Evolutionary conservation across 1,139 yeast genomes (phyloP).

Genomic region (Yamadazyma spencermartinsiae): DNA sequence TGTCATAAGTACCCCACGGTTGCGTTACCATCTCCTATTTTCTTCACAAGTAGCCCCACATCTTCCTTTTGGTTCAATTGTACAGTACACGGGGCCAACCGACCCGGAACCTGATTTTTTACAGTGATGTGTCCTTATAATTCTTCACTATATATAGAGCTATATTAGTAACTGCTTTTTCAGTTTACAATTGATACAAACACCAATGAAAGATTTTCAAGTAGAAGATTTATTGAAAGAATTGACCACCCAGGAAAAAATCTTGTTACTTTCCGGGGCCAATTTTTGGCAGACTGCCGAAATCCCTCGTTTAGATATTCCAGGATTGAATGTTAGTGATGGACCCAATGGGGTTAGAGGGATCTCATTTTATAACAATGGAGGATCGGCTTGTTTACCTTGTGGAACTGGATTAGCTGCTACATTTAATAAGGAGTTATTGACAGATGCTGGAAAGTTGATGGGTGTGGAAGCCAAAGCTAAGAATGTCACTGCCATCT

Average conservation of each 20-base stretch:
- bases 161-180: no score
- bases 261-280: slow-evolving; percentile 45
- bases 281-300: slow-evolving; percentile 59
- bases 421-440: slow-evolving; percentile 29
- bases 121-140: no score
- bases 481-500: slow-evolving; percentile 34
- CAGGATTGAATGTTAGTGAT: slow-evolving; percentile 28
- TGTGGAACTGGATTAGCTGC: slow-evolving; percentile 48
- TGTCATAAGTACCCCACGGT: no score
- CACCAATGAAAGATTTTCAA: slow-evolving; percentile 25
- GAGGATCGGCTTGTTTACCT: slow-evolving; percentile 37
- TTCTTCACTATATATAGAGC: no score
- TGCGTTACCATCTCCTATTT: no score
- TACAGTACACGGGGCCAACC: no score
- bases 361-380: slow-evolving; percentile 29
- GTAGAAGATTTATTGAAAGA: slow-evolving; percentile 42
- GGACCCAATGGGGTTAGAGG: slow-evolving; percentile 41
- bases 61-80: no score
- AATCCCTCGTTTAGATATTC: slow-evolving; percentile 44
- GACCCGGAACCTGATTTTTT: no score
- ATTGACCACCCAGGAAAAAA: slow-evolving; percentile 48
- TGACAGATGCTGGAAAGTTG: slow-evolving; percentile 27
- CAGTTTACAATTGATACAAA: no score
- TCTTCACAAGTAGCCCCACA: no score
- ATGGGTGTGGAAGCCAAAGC: slow-evolving; percentile 35